Base-by-base conservation (phyloP, 306 rosid genomes). In the Spatholobus suberectus region DNA sequence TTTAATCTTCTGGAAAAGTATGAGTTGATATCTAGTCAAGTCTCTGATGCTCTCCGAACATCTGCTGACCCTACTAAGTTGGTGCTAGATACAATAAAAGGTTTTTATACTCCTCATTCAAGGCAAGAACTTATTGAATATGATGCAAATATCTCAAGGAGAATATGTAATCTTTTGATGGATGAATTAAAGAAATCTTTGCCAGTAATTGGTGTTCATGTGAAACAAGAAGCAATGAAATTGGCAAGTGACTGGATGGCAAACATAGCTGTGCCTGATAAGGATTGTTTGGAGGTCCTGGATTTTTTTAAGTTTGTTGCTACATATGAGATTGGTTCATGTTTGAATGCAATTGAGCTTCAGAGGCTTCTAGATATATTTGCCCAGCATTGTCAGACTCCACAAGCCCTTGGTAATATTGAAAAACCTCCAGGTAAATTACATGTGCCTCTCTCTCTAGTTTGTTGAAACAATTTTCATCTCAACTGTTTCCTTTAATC, bases 341-440 rank as follows among this genome's bases (percentile, higher is more conserved):
- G 38, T 67, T 76, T 76, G 4, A 24, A 24, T 40, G 27, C 7
- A 76, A 9, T 40, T 76, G 80, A 76, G 44, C 70, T 76, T 38
- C 80, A 59, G 70, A 41, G 27, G 41, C 70, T 76, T 76, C 57
- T 58, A 23, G 54, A 76, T 59, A 59, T 40, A 59, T 65, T 87
- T 84, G 61, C 86, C 5, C 91, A 78, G 18, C 80, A 74, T 46
- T 62, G 73, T 52, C 87, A 80, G 49, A 82, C 69, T 29, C 66
- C 77, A 4, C 82, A 63, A 44, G 70, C 47, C 41, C 78, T 82
- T 14, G 83, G 87, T 38, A 62, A 81, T 26, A 23, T 71, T 17
- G 81, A 80, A 32, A 61, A 63, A 73, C 55, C 72, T 23, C 81
- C 79, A 9, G 89, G 91, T 93, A 85, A 84, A 81, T n/a, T 32